Evolutionary conservation across 495 filamentous ascomycete genomes (phyloP), one percentile per base, ranked within the genome.

Genomic region (Polyplosphaeria fusca): DNA sequence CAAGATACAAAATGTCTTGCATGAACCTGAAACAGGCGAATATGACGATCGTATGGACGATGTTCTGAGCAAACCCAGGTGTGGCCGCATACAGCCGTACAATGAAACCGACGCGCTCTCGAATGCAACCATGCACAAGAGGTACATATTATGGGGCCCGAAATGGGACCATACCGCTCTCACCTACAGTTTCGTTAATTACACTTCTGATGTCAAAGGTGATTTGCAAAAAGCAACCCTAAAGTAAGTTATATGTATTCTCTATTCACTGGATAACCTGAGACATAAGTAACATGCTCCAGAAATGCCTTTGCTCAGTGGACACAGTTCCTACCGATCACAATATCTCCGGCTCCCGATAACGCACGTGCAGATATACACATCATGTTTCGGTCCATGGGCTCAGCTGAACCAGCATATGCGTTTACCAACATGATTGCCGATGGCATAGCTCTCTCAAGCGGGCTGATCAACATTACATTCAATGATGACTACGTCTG

Each of bases 401-500:
- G 52, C 0, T 20, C 43, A 1, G 30, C 23, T 22, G 45, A 62
- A 30, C 30, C 26, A 3, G 47, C 40, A 7, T 62, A 56, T 25
- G 59, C 59, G 14, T 16, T 46, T n/a, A 62, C 59, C 0, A 62
- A 41, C 47, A 45, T 56, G 47, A 40, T 45, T 16, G 46, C 52
- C 9, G 46, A 56, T 24, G 59, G 52, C 23, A 2, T 27, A 24
- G 20, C 52, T 1, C 45, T 62, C 2, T 32, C 46, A 2, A 37
- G 52, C 1, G 59, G 59, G 13, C 47, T 62, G 2, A 55, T 62
- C 52, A 62, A 62, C 40, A 57, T 62, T 18, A 62, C 59, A 5
- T 62, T 62, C 30, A 62, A 62, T 27, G 52, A 56, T 19, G 59
- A 57, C 25, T 62, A 48, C 20, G 52, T 52, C 41, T 62, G 59